Evolutionary conservation across 2,329 filamentous ascomycete genomes (phyloP), one percentile per base, ranked within the genome.

Genomic region (Arthroderma uncinatum): DNA sequence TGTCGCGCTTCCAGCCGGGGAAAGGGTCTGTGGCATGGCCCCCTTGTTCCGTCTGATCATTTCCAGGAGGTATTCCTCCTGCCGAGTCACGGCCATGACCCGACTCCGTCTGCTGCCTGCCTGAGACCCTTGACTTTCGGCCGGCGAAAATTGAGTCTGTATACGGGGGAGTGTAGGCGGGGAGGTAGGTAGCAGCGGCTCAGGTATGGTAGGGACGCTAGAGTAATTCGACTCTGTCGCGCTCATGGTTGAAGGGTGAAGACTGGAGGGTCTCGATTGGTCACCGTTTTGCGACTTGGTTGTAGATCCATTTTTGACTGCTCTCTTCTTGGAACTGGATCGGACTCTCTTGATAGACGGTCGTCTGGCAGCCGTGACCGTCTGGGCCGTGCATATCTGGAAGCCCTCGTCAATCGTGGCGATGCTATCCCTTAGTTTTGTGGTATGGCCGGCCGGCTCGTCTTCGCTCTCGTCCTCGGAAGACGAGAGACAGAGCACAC

Each of bases 11-110:
- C 68, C 62, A 60, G 58, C 54, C 0, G 23, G 14, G 23, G 68
- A 70, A 25, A 76, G 68, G 60, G 71, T 71, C 19, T 75, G 70
- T 2, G 73, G 72, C 63, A 78, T 73, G 39, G 70, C 72, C 53
- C 76, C 75, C 60, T 75, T 71, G 52, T 77, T 76, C 54, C 71
- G 67, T 56, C 78, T 70, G 66, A 80, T 74, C 1, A 77, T 75
- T 62, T 77, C 76, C 2, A 80, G 66, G 1, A 80, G 68, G 40
- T 74, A 70, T 59, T 79, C 76, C 65, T 80, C 78, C 63, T 79
- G 77, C 56, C 75, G 69, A 0, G 78, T 80, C 25, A 80, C 78
- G 12, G 76, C 73, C 67, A 80, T 79, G 19, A 79, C 66, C 42
- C 74, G 71, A 59, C 74, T 76, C 59, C 74, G 69, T 54, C 72